Conservation (phyloP, 345 rosid species). For the Gynandropsis gynandra region DNA sequence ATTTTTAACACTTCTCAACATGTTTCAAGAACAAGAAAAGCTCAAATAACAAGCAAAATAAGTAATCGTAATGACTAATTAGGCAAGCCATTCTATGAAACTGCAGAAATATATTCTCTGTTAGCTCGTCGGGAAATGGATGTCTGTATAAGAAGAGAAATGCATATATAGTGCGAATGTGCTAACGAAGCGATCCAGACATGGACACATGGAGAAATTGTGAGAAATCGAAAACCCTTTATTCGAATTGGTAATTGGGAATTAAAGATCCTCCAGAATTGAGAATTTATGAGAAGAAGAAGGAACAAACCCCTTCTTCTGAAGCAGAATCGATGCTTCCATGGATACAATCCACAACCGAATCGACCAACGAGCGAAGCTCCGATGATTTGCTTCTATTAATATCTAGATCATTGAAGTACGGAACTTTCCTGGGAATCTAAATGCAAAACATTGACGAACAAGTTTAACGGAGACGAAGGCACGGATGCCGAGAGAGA, state of each 20-base stretch:
- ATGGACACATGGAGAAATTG: background rate
- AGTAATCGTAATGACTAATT: background rate
- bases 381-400: slow-evolving; percentile 19
- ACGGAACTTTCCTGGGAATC: slow-evolving; percentile 36
- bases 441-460: slow-evolving; percentile 12
- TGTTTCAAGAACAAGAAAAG: no score
- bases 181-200: background rate
- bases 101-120: no score
- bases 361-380: slow-evolving; percentile 28
- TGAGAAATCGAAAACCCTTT: background rate
- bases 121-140: no score
- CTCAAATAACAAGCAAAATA: background rate
- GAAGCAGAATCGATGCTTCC: slow-evolving; percentile 29
- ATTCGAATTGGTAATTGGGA: background rate
- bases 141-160: background rate
- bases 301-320: slow-evolving; percentile 21
- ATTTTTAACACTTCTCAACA: no score
- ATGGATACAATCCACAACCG: slow-evolving; percentile 27
- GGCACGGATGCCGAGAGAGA: background rate
- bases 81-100: background rate
- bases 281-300: background rate
- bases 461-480: no score
- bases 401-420: slow-evolving; percentile 28
- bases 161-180: background rate
- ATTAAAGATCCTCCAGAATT: background rate